A percentile compares a stretch with the other conserved stretches of the same genome.
Evolutionary conservation across 306 rosid species (phyloP).

Genomic region (Ammopiptanthus mongolicus): DNA sequence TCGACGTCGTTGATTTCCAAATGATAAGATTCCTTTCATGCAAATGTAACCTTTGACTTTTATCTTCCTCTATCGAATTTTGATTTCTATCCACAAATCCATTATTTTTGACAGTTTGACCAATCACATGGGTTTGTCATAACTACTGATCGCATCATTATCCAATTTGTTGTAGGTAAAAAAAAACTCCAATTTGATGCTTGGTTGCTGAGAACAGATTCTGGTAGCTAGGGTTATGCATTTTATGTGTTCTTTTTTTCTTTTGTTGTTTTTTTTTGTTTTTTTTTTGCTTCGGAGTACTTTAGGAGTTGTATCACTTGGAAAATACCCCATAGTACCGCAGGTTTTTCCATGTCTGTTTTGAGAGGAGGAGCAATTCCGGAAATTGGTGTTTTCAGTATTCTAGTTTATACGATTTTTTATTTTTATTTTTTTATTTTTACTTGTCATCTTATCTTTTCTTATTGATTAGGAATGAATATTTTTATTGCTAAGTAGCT

Average conservation of each 20-base stretch:
- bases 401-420: neutral
- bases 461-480: neutral
- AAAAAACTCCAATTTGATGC: neutral
- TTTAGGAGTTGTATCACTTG: neutral
- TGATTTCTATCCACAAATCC: neutral
- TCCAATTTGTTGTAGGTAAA: neutral
- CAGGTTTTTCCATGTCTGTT: neutral
- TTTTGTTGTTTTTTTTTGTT: neutral
- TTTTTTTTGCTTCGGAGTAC: neutral
- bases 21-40: neutral
- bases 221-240: neutral
- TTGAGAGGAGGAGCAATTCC: neutral
- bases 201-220: neutral
- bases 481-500: neutral
- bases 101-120: neutral
- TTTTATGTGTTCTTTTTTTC: too few relatives aligned
- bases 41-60: neutral
- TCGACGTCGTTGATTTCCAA: neutral
- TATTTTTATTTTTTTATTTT: too few relatives aligned
- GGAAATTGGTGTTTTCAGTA: constrained; percentile 9
- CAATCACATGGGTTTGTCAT: neutral
- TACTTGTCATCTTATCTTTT: neutral
- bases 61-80: neutral
- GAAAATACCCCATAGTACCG: too few relatives aligned
- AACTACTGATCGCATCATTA: neutral